These are phyloP conservation scores for Hygrocybe coccinea DNA, from an alignment of 768 basidiomycete species.

Conservation along the genomic window DNA sequence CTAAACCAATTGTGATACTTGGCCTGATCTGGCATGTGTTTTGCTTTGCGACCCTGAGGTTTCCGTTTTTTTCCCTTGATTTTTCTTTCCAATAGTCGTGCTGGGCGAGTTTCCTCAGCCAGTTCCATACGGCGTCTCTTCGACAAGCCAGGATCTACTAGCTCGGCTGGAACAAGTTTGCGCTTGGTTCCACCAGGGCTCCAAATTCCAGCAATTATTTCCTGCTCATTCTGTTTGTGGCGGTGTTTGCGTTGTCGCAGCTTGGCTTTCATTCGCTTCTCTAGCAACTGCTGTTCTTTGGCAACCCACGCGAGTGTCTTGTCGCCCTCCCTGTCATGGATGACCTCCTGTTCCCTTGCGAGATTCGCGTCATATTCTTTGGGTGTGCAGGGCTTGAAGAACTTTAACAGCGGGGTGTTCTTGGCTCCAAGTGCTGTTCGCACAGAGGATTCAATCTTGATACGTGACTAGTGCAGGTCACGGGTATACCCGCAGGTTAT, in stretches of 20 bases:
- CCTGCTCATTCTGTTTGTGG: conserved; percentile 3
- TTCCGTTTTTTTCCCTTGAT: not conserved
- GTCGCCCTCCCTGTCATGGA: not conserved
- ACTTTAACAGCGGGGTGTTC: not conserved
- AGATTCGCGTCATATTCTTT: conserved; percentile 1
- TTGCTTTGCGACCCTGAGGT: conserved; percentile 9
- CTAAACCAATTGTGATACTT: conserved; percentile 9
- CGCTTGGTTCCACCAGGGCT: conserved; percentile 12
- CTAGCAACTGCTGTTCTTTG: not conserved
- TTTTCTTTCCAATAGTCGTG: not conserved
- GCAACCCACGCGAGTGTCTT: not conserved
- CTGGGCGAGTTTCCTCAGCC: not conserved
- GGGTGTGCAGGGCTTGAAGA: conserved; percentile 2
- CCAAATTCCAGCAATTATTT: not conserved
- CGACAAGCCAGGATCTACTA: not conserved
- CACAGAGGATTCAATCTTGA: not conserved
- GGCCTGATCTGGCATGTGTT: not conserved
- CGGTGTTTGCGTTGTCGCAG: conserved; percentile 1
- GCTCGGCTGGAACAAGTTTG: conserved; percentile 6
- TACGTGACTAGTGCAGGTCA: too few species aligned
- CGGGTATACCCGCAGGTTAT: too few species aligned
- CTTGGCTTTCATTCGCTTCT: too few species aligned
- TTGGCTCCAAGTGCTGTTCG: not conserved
- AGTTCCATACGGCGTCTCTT: not conserved
- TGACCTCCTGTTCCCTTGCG: conserved; percentile 4